phyloP scores from a whole-genome alignment of 1,284 basidiomycete genomes.

The Ustilago hordei region DNA sequence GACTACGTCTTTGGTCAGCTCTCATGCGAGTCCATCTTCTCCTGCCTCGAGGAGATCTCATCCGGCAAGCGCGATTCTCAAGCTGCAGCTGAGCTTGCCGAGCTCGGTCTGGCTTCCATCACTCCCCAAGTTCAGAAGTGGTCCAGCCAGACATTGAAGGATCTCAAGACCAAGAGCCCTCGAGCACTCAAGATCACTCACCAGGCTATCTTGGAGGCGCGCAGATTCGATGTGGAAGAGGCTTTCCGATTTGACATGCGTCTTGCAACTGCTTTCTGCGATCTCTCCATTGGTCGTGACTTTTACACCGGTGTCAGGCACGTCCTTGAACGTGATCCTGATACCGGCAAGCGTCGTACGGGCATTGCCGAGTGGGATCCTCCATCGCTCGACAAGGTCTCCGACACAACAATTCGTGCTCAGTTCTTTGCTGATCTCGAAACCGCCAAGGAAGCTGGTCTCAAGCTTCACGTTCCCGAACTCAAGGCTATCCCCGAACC shows the following conservation, averaged over 20 bases:
- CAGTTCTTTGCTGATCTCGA: slow-evolving; percentile 59
- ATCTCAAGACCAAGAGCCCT: slow-evolving; percentile 60
- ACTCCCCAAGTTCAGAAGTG: slow-evolving; percentile 47
- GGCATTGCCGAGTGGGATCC: slow-evolving; percentile 61
- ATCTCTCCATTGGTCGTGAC: slow-evolving; percentile 68
- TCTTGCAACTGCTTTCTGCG: slow-evolving; percentile 67
- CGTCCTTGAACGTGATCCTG: slow-evolving; percentile 61
- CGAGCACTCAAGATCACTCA: slow-evolving; percentile 64
- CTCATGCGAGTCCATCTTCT: slow-evolving; percentile 58
- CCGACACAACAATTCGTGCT: slow-evolving; percentile 43
- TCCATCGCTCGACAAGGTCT: slow-evolving; percentile 53
- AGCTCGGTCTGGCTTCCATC: slow-evolving; percentile 36
- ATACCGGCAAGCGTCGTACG: slow-evolving; percentile 60
- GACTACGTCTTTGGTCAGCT: slow-evolving; percentile 65
- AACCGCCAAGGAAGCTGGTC: slow-evolving; percentile 50
- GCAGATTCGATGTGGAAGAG: slow-evolving; percentile 55
- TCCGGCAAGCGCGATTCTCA: slow-evolving; percentile 21
- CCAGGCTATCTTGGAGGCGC: slow-evolving; percentile 55
- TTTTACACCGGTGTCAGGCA: slow-evolving; percentile 66
- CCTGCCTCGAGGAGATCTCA: slow-evolving; percentile 56
- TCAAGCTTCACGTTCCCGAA: slow-evolving; percentile 50
- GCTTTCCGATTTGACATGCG: slow-evolving; percentile 66
- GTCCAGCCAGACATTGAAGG: slow-evolving; percentile 57
- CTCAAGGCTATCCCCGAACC: slow-evolving; percentile 38
- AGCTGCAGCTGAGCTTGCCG: slow-evolving; percentile 48